Base-by-base conservation (phyloP, 176 grass and related monocot genomes). In the Musa acuminata region DNA sequence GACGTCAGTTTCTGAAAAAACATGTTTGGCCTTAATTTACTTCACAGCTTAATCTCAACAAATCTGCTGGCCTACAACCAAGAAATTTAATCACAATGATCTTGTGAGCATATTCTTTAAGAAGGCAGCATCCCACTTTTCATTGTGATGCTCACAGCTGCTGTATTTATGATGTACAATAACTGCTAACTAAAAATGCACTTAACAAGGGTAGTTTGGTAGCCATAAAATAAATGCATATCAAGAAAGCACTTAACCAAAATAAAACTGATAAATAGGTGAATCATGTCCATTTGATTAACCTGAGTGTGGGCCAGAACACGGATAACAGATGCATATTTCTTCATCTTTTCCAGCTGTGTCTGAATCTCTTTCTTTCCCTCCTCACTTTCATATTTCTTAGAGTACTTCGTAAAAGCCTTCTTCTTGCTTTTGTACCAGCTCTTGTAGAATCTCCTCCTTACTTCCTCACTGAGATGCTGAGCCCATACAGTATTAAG, bases 351-450 rank as follows among this genome's bases (percentile, higher is more conserved):
- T 57, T 96, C 92, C 74, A 96, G 78, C 78, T 96, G 87, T 24
- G 80, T 13, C 48, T 87, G 83, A 27, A 96, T 87, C 78, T 96
- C 92, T 70, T 96, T 92, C 83, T 96, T 96, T 62, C 92, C 92
- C 0, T 72, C 80, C 24, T 96, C 89, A 14, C 16, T 79, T 10
- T 96, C 92, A 49, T 86, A 92, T 78, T 96, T 96, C 57, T 86
- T 86, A 9, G 89, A 88, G 78, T 96, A 96, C 89, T 84, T 96
- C 0, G 82, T 85, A 72, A 96, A 96, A 24, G 92, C 92, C 76
- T 85, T 91, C 89, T 96, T 96, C 85, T 96, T 92, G 89, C 89
- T 92, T 67, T 92, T 96, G 76, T 79, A 96, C 92, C 92, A 96
- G 80, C 84, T 96, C 73, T 96, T 96, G 87, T 96, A 96, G 83